phyloP scores from a whole-genome alignment of 2,329 filamentous ascomycete species.

The Alternaria burnsii region DNA sequence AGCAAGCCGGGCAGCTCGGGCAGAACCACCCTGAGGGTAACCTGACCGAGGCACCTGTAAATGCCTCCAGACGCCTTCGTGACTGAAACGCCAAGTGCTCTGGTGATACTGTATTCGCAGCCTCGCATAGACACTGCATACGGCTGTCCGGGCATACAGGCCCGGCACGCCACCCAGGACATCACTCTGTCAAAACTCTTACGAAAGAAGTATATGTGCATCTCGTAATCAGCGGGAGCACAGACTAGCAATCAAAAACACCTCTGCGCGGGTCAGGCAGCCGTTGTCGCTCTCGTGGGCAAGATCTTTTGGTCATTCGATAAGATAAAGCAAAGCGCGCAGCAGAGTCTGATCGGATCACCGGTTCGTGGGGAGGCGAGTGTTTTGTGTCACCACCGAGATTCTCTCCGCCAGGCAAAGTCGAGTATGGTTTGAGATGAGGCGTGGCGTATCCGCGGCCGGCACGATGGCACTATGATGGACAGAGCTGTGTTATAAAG shows the following conservation, averaged over 20 bases:
- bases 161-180: slow-evolving; percentile 26
- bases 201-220: slow-evolving; percentile 36
- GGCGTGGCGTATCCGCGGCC: slow-evolving; percentile 46
- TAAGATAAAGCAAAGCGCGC: slow-evolving; percentile 34
- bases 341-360: slow-evolving; percentile 23
- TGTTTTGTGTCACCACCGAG: slow-evolving; percentile 36
- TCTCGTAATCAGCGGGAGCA: slow-evolving; percentile 38
- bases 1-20: slow-evolving; percentile 16
- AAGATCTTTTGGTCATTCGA: slow-evolving; percentile 37
- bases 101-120: slow-evolving; percentile 19
- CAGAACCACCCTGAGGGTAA: slow-evolving; percentile 20
- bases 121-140: slow-evolving; percentile 29
- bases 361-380: slow-evolving; percentile 33
- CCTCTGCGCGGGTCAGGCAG: slow-evolving; percentile 25
- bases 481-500: slow-evolving; percentile 16
- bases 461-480: slow-evolving; percentile 37
- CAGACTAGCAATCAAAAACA: slow-evolving; percentile 28
- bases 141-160: slow-evolving; percentile 3
- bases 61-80: slow-evolving; percentile 6
- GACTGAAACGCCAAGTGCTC: slow-evolving; percentile 13
- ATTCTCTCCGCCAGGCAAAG: slow-evolving; percentile 36
- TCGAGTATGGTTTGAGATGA: slow-evolving; percentile 30
- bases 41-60: slow-evolving; percentile 20
- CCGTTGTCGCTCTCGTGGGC: slow-evolving; percentile 13
- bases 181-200: slow-evolving; percentile 31